Base-by-base conservation (phyloP, 306 rosid genomes). In the Argentina anserina region DNA sequence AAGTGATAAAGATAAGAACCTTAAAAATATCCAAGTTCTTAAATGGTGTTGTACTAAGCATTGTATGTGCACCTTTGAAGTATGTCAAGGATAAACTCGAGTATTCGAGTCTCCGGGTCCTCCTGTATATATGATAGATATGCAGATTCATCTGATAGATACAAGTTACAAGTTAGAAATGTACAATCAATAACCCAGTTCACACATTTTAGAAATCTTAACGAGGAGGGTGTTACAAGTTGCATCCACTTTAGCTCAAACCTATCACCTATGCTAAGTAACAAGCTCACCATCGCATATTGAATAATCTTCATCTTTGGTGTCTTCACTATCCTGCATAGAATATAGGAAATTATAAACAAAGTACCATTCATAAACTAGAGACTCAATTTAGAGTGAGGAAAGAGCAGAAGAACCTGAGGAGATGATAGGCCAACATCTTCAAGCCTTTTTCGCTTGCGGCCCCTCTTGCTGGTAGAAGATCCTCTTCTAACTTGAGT, bases 371-470 rank as follows among this genome's bases (percentile, higher is more conserved):
- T 25, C 25, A 36, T 43, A 46, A 70, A 50, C 74, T 13, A 69
- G 46, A 47, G 74, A 21, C 34, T 20, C 49, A 25, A 23, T 37
- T 6, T 39, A 60, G 33, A 70, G 31, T 25, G 61, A 37, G 67
- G 55, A 17, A 40, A 47, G 50, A 41, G 12, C 9, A 73, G 58
- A 60, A 36, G 39, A 28, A 78, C 80, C 86, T 82, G 77, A 40
- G 47, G 78, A 45, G 69, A 41, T 7, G 52, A 50, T 46, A 37
- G 43, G 31, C 46, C 50, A 6, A 78, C 74, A 58, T 82, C 81
- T 52, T 67, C 76, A 25, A 82, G 78, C 60, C 50, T 80, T 56
- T 79, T 82, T 77, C 73, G 69, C 76, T 75, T 79, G 47, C 67
- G 63, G 11, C 75, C 83, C 63, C 77, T 79, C 74, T 64, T 82